phyloP scores from a whole-genome alignment of 2,329 filamentous ascomycete species.

The Lizonia empirigonia region DNA sequence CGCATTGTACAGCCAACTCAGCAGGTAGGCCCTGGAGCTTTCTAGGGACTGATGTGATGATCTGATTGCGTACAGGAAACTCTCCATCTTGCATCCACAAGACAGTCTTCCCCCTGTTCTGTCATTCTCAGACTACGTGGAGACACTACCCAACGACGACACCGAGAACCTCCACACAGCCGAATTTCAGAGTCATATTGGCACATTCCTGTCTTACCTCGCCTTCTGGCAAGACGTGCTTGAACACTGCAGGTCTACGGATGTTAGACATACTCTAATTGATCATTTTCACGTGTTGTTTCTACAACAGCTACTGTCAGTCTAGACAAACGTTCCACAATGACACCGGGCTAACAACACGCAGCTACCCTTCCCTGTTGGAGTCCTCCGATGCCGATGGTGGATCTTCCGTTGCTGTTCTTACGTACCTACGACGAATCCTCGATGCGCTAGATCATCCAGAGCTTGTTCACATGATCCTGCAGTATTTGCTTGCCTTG shows the following conservation, averaged over 20 bases:
- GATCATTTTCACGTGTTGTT: conserved; percentile 98
- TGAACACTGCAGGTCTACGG: conserved; percentile 89
- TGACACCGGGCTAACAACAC: conserved; percentile 18
- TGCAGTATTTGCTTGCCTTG: conserved; percentile 88
- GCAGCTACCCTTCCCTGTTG: conserved; percentile 88
- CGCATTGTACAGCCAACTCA: conserved; percentile 72
- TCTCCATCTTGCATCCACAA: conserved; percentile 77
- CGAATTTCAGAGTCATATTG: conserved; percentile 82
- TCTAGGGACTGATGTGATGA: not conserved
- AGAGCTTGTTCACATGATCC: conserved; percentile 90
- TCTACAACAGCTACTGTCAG: conserved; percentile 87
- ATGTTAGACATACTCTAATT: conserved; percentile 89
- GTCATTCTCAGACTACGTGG: conserved; percentile 85
- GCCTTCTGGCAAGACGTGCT: conserved; percentile 98
- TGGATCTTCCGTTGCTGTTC: conserved; percentile 91
- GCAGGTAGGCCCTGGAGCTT: conserved; percentile 53
- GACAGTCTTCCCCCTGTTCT: conserved; percentile 81
- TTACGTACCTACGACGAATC: conserved; percentile 90
- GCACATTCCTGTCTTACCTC: conserved; percentile 92
- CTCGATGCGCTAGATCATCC: conserved; percentile 90
- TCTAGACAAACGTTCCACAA: not conserved
- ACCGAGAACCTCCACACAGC: conserved; percentile 75
- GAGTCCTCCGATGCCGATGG: conserved; percentile 98
- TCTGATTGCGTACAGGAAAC: conserved; percentile 61
- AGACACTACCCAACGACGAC: conserved; percentile 67